Percentiles rank a stretch among this genome's conserved stretches.
These are phyloP conservation scores for Syzygium aqueum DNA, from an alignment of 345 rosid genomes.

Conservation along the genomic window DNA sequence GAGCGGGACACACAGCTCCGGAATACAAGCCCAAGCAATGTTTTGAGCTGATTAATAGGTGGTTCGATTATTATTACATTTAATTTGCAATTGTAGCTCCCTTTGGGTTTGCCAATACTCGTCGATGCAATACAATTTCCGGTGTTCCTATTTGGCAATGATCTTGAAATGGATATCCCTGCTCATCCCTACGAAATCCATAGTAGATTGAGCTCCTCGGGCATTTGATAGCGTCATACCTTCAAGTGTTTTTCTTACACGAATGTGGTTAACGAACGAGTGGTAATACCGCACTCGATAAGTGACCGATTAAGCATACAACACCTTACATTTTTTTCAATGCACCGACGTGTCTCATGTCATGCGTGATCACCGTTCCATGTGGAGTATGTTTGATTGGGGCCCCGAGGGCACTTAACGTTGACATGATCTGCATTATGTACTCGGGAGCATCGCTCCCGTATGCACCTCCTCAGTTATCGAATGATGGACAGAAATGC, in stretches of 20 bases:
- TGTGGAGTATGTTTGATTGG: background rate
- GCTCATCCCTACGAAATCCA: background rate
- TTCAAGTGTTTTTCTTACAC: background rate
- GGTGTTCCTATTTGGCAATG: fast-evolving
- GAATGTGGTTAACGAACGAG: background rate
- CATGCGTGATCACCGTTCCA: background rate
- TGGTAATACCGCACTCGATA: background rate
- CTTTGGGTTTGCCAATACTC: background rate
- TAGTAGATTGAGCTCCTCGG: background rate
- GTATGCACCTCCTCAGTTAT: background rate
- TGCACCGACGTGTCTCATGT: background rate
- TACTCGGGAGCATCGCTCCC: background rate
- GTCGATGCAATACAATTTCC: background rate
- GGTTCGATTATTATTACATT: background rate
- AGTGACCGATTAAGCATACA: background rate
- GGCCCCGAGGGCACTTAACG: background rate
- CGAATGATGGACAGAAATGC: background rate
- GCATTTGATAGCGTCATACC: background rate
- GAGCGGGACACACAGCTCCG: background rate
- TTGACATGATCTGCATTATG: background rate
- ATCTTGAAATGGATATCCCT: background rate
- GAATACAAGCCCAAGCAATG: background rate
- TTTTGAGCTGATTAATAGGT: background rate
- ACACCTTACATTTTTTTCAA: background rate
- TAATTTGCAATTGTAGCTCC: background rate